Evolutionary conservation across 768 basidiomycete species (phyloP), one percentile per base, ranked within the genome.

Genomic region (Boletus vermiculosoides): DNA sequence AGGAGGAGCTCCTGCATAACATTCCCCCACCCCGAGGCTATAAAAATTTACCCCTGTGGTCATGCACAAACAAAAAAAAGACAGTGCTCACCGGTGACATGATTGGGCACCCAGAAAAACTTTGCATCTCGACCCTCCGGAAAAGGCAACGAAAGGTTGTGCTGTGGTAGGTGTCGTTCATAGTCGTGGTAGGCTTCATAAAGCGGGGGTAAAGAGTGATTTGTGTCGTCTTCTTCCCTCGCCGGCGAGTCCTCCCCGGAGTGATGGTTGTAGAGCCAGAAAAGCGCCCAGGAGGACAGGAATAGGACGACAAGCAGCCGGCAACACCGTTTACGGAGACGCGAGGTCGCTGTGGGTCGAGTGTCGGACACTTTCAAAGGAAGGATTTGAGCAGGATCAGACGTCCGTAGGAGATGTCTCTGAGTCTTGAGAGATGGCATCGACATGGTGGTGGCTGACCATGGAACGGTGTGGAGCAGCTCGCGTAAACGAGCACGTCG

Each of bases 21-120:
- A 52, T 87, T 87, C 3, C 84, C 85, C 83, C 83, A 86, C 4
- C 85, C 86, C 42, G 77, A 74, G 10, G 64, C 82, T 82, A 45
- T 15, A 10, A 56, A 12, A 16, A n/a, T 34, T 55, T 6, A 63
- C 16, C 4, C 20, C 4, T 5, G 7, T 8, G 25, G 23, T 1
- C 28, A 33, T 0, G 30, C 1, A 13, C 5, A 4, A 25, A n/a
- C 3, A 11, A 23, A 40, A 13, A 3, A 11, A 23, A 40, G 12
- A 3, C 4, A 12, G 20, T 9, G 62, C 76, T 60, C 46, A 77
- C 80, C 65, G 5, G 65, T 67, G 16, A 74, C 78, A 61, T 84
- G 81, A 46, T 82, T 82, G 3, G 80, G 71, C 22, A 75, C 69
- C 73, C 76, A 83, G 11, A 85, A 65, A 61, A 78, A 84, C 52